Conservation (phyloP, 2,329 filamentous ascomycete genomes). For the Dothideomycetes sp. region DNA sequence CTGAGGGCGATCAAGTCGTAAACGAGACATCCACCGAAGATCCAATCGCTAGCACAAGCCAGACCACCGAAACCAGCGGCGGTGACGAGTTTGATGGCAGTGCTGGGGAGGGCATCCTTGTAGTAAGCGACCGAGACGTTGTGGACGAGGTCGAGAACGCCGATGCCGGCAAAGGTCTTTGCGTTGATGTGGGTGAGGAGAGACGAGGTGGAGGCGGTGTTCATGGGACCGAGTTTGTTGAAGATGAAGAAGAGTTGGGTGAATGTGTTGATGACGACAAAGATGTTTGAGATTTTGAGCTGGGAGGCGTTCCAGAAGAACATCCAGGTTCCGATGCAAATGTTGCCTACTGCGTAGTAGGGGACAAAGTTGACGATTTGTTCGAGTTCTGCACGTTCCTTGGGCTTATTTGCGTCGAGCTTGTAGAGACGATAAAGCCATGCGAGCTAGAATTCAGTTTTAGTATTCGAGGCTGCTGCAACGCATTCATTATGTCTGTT, state of each 20-base stretch:
- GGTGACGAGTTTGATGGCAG: constrained; percentile 43
- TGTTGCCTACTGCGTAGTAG: constrained; percentile 47
- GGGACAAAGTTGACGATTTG: constrained; percentile 41
- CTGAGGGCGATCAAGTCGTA: constrained; percentile 49
- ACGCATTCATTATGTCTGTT: too few species aligned
- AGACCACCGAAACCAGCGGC: constrained; percentile 45
- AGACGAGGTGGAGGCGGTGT: constrained; percentile 41
- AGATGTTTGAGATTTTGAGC: constrained; percentile 45
- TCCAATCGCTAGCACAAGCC: constrained; percentile 48
- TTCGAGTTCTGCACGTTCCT: constrained; percentile 35
- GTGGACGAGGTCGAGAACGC: constrained; percentile 50
- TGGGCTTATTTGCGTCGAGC: constrained; percentile 33
- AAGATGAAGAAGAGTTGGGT: constrained; percentile 48
- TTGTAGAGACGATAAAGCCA: constrained; percentile 51
- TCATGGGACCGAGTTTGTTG: constrained; percentile 39
- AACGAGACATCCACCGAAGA: constrained; percentile 50
- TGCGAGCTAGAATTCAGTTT: too few species aligned
- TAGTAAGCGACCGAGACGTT: constrained; percentile 50
- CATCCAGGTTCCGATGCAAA: constrained; percentile 55
- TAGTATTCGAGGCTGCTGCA: too few species aligned
- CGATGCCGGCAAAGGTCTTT: constrained; percentile 53
- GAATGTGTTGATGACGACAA: constrained; percentile 48
- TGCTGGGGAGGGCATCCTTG: constrained; percentile 38
- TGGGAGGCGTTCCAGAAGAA: constrained; percentile 50
- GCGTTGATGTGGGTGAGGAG: constrained; percentile 49